phyloP scores from a whole-genome alignment of 2,329 filamentous ascomycete genomes.

The Alternaria sp. region DNA sequence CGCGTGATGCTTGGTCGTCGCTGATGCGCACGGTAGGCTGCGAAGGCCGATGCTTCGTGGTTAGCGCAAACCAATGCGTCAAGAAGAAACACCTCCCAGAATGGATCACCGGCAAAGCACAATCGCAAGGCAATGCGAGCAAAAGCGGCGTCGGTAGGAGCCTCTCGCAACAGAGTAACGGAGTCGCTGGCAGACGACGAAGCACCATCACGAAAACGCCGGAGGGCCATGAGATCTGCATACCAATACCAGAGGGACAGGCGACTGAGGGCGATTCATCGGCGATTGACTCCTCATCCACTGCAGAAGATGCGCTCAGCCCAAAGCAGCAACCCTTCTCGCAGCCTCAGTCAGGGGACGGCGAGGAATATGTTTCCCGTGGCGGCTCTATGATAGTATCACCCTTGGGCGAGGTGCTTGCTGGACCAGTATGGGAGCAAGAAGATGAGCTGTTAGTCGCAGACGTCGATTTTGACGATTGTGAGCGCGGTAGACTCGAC shows the following conservation, averaged over 20 bases:
- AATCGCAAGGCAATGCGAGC: conserved; percentile 1
- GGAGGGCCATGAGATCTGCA: conserved; percentile 55
- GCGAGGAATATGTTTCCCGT: conserved; percentile 65
- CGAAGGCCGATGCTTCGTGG: conserved; percentile 84
- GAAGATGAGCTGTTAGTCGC: conserved; percentile 71
- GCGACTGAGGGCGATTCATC: conserved; percentile 23
- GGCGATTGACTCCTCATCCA: conserved; percentile 28
- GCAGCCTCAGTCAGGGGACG: conserved; percentile 2
- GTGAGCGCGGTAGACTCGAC: conserved; percentile 79
- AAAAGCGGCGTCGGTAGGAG: conserved; percentile 5
- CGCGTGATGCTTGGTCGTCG: conserved; percentile 78
- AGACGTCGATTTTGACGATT: conserved; percentile 88
- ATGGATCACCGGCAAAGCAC: conserved; percentile 57
- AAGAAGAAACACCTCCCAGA: conserved; percentile 62
- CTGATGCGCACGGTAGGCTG: conserved; percentile 82
- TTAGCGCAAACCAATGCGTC: conserved; percentile 85
- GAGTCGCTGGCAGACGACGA: conserved; percentile 37
- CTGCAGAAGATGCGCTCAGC: conserved; percentile 20
- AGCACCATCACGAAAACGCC: conserved; percentile 51
- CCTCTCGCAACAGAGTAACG: conserved; percentile 6
- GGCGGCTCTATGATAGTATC: conserved; percentile 85
- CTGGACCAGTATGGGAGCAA: conserved; percentile 81
- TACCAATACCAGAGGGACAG: conserved; percentile 40
- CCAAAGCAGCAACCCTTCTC: conserved; percentile 23
- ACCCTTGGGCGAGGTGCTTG: conserved; percentile 79